phyloP scores from a whole-genome alignment of 1,284 basidiomycete genomes.

The Malassezia yamatoensis region DNA sequence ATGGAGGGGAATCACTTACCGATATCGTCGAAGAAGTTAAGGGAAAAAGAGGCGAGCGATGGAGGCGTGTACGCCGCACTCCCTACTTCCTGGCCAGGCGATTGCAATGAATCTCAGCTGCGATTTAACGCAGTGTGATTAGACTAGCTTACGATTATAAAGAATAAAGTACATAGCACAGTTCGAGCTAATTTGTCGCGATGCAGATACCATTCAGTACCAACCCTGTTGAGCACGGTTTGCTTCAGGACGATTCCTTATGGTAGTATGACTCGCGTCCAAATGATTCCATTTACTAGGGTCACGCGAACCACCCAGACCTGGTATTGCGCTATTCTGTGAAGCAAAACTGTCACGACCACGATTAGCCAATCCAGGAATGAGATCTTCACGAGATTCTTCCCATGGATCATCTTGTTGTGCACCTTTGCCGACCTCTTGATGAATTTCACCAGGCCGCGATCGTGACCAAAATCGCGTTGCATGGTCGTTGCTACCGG shows the following conservation, averaged over 20 bases:
- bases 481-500: conserved; percentile 89
- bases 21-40: background rate
- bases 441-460: conserved; percentile 55
- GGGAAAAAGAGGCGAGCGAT: background rate
- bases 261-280: no score
- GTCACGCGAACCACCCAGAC: conserved; percentile 7
- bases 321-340: conserved; percentile 5
- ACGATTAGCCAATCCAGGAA: conserved; percentile 2
- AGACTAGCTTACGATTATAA: no score
- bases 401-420: conserved; percentile 5
- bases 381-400: conserved; percentile 4
- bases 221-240: background rate
- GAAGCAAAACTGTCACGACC: background rate
- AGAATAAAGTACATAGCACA: no score
- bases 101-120: no score
- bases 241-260: no score
- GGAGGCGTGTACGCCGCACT: conserved; percentile 7
- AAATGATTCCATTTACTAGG: no score
- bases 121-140: no score
- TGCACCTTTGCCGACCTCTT: conserved; percentile 1
- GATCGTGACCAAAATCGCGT: conserved; percentile 93
- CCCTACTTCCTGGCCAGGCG: no score
- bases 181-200: no score
- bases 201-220: background rate
- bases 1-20: conserved; percentile 8